Base-by-base conservation (phyloP, 371 early-diverging fungal genomes). In the Mucor mucedo region DNA sequence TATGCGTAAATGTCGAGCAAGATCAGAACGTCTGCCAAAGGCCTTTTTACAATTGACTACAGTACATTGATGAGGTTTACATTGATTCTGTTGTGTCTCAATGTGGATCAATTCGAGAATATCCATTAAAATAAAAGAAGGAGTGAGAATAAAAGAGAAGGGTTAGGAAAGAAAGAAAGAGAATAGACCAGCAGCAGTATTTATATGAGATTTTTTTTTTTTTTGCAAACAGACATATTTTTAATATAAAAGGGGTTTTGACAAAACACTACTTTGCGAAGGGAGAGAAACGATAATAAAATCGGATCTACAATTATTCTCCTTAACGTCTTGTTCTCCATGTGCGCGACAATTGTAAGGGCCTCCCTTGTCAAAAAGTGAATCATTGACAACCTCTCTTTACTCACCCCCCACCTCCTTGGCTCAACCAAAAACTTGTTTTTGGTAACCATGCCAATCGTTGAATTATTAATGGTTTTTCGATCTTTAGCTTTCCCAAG, bases 1-100 rank as follows among this genome's bases (percentile, higher is more conserved):
- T 58, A 90, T 90, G 41, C 91, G 79, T 4, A 71, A 72, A 77
- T 90, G 90, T 57, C 90, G 79, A 33, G 83, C 80, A 16, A 90
- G 80, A 63, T 90, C 90, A 52, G 89, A 89, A 60, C 87, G 72
- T 45, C 72, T 62, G 9, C 66, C 70, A 60, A 89, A 89, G 30
- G 84, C 79, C 68, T 87, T 87, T 62, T 61, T 56, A 70, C 90
- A 89, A 40, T 73, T 75, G 33, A 50, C 39, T 82, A 84, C 84
- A 29, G 65, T 65, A 71, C 89, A 89, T 66, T 73, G 62, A 67
- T 84, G 84, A 16, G 83, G 80, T 62, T 63, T 66, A 16, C 33
- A 61, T 58, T 65, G 62, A 21, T 41, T 62, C 38, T 53, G 57
- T 42, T 74, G 71, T 40, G 70, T 69, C 69, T 79, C 82, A 60